phyloP scores from a whole-genome alignment of 768 basidiomycete species.

The Russula emetica region DNA sequence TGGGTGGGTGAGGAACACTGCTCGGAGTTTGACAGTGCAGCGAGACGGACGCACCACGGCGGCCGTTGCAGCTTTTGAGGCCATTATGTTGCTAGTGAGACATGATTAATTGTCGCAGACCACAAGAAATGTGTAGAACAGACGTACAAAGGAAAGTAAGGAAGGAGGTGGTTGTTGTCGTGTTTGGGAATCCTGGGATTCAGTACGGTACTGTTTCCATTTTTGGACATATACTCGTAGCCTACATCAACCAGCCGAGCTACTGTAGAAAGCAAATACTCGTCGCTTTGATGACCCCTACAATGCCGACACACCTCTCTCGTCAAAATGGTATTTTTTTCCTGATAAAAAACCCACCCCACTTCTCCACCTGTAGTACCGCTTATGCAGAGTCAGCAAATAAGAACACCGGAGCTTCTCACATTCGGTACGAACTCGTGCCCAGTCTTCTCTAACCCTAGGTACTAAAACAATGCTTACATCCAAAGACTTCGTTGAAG shows the following conservation, averaged over 20 bases:
- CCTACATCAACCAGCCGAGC: background rate
- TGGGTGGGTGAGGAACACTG: constrained; percentile 16
- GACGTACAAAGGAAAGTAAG: constrained; percentile 12
- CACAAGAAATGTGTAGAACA: background rate
- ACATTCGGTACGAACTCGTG: background rate
- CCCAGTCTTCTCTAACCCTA: background rate
- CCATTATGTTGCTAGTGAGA: constrained; percentile 41
- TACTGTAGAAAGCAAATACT: background rate
- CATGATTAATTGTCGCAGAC: background rate
- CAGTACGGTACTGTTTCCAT: background rate
- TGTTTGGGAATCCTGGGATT: constrained; percentile 8
- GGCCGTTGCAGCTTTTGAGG: constrained; percentile 65
- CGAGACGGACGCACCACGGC: constrained; percentile 43
- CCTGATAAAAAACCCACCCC: background rate
- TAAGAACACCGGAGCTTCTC: background rate
- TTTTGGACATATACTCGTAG: background rate
- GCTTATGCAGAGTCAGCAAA: background rate
- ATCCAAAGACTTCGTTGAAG: background rate
- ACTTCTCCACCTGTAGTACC: background rate
- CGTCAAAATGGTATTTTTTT: background rate
- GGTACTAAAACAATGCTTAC: background rate
- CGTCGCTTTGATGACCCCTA: too few species aligned
- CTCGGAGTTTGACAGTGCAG: constrained; percentile 13
- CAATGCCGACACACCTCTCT: too few species aligned
- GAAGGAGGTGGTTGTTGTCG: background rate